Base-by-base conservation (phyloP, 768 basidiomycete species). In the Dioszegia crocea region DNA sequence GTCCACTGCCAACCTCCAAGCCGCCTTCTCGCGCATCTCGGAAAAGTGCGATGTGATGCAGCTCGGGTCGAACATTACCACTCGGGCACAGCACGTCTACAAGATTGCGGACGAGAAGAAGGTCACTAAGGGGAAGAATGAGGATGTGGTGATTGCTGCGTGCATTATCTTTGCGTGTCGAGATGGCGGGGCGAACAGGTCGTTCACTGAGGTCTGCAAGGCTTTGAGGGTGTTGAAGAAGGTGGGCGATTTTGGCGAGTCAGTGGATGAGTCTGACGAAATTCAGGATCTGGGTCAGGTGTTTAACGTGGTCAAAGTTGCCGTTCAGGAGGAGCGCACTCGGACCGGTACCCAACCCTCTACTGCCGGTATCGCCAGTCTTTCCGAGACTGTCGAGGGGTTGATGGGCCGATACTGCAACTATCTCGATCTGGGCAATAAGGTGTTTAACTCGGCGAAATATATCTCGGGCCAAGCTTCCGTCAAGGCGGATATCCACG, bases 121-220 rank as follows among this genome's bases (percentile, higher is more conserved):
- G 23, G 81, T 94, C 3, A 61, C 65, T 19, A 87, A 88, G 46
- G 91, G 91, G 31, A 97, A 97, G 76, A 88, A 88, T 1, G 83
- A 90, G 64, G 88, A 92, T 59, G 92, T 92, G 4, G 86, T 96
- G 73, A 91, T 96, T 62, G 94, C 94, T 27, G 93, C 94, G 1
- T 97, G 94, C 78, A 93, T 98, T 73, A 96, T 98, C 77, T 93
- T 97, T 68, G 94, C 93, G 0, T 96, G 92, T 76, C 83, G 94
- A 36, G 89, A 93, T 77, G 43, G 19, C 4, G 88, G 92, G 67
- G 91, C 94, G n/a, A 89, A 90, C 0, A 83, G 94, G 59, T 94
- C 92, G 54, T 97, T 98, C 80, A 85, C 88, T 70, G 96, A 96
- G 80, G 93, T 96, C 47, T 92, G 89, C 79, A 88, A 89, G 74